Conservation (phyloP, 2,329 filamentous ascomycete species). For the Seiridium unicorne region DNA sequence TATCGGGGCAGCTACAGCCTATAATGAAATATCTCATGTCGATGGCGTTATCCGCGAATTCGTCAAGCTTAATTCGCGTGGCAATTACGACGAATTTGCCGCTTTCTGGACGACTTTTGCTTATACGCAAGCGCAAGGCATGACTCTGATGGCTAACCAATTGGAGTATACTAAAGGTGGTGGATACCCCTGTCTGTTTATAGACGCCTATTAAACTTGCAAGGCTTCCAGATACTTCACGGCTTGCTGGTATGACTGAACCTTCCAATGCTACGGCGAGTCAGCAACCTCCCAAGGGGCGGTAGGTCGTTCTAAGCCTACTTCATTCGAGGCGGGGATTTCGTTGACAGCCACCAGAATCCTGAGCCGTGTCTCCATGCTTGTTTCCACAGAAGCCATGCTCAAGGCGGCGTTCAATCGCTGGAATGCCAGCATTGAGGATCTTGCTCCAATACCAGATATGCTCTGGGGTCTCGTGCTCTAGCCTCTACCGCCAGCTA, state of each 20-base stretch:
- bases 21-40: not conserved
- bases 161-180: not conserved
- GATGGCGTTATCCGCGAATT: not conserved
- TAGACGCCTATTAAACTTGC: not conserved
- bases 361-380: not conserved
- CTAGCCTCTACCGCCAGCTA: not conserved
- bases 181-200: not conserved
- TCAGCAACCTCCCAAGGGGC: not conserved
- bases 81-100: not conserved
- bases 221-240: not conserved
- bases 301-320: not conserved
- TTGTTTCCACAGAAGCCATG: not conserved
- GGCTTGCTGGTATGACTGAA: not conserved
- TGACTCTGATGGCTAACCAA: not conserved
- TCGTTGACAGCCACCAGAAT: not conserved
- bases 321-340: too few relatives aligned
- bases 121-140: not conserved
- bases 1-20: not conserved
- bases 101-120: not conserved
- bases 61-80: not conserved
- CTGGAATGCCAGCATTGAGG: not conserved
- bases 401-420: not conserved
- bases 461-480: not conserved
- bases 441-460: not conserved
- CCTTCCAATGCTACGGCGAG: not conserved